Conservation (phyloP, 148 eudicot genomes). For the Rhododendron ferrugineum region DNA sequence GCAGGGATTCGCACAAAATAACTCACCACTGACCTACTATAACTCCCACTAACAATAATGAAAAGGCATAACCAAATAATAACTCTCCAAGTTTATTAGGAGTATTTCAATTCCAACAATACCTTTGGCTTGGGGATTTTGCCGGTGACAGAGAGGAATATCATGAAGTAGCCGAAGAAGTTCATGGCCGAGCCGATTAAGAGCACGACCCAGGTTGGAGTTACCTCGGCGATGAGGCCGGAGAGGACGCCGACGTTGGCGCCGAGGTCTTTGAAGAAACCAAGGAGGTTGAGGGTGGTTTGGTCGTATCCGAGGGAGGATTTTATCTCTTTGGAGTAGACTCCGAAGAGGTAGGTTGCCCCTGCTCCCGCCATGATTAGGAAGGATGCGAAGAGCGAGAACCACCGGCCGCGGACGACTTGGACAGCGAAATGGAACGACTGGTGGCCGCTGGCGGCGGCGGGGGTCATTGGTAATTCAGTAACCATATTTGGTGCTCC, state of each 20-base stretch:
- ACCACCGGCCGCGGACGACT: constrained; percentile 13
- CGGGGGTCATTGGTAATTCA: neutral
- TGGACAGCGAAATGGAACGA: neutral
- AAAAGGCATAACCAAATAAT: no score
- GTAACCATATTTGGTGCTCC: neutral
- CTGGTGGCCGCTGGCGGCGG: neutral
- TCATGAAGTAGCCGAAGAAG: constrained; percentile 14
- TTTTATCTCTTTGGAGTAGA: constrained; percentile 17
- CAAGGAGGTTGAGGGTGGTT: constrained; percentile 16
- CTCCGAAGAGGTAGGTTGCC: constrained; percentile 13
- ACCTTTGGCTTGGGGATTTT: constrained; percentile 8
- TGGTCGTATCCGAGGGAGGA: constrained; percentile 15
- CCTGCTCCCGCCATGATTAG: constrained; percentile 20
- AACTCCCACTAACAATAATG: no score
- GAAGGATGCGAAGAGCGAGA: constrained; percentile 17
- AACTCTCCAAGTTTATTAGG: no score
- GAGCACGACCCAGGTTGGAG: constrained; percentile 15
- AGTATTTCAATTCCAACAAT: neutral
- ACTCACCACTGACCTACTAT: no score
- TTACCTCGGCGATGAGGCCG: constrained; percentile 15
- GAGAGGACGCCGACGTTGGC: constrained; percentile 15
- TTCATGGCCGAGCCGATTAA: constrained; percentile 12
- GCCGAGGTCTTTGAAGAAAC: constrained; percentile 18
- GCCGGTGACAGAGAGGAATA: constrained; percentile 16
- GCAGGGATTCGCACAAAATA: no score